These are phyloP conservation scores for Curvularia sp. DNA, from an alignment of 2,329 filamentous ascomycete genomes.

Conservation along the genomic window DNA sequence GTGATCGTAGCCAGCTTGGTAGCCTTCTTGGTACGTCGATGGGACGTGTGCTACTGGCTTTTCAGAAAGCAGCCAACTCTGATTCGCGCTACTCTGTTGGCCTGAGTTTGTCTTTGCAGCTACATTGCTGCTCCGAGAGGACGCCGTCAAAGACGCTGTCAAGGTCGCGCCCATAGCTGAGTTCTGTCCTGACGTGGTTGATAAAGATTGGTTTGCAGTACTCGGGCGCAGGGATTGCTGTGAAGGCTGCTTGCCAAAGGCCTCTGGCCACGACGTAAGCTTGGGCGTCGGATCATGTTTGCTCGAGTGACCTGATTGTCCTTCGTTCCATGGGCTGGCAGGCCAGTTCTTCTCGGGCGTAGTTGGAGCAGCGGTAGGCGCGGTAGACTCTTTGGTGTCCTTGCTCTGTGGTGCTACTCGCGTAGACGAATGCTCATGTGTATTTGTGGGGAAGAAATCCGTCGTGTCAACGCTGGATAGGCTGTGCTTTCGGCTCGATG, in stretches of 20 bases:
- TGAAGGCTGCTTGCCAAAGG: constrained; percentile 36
- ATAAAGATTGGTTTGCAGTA: constrained; percentile 12
- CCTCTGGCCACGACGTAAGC: constrained; percentile 43
- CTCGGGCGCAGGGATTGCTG: constrained; percentile 27
- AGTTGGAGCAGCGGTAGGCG: constrained; percentile 31
- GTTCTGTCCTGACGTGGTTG: constrained; percentile 15
- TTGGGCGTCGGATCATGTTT: constrained; percentile 33
- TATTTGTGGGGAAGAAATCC: constrained; percentile 52
- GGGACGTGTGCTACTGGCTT: constrained; percentile 34
- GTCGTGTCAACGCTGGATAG: constrained; percentile 51
- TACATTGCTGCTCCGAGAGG: constrained; percentile 22
- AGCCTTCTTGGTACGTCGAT: constrained; percentile 49
- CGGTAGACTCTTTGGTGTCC: constrained; percentile 22
- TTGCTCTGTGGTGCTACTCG: constrained; percentile 35
- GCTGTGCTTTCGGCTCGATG: constrained; percentile 45
- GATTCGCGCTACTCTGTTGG: constrained; percentile 29
- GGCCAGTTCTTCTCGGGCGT: constrained; percentile 50
- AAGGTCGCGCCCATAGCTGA: constrained; percentile 11
- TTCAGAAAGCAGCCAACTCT: constrained; percentile 32
- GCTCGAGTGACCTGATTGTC: constrained; percentile 28
- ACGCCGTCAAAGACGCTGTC: constrained; percentile 16
- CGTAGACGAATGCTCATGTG: constrained; percentile 51
- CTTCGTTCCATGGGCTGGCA: constrained; percentile 46
- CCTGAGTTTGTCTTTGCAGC: constrained; percentile 21
- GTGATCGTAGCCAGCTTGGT: constrained; percentile 48